These are phyloP conservation scores for Morella rubra DNA, from an alignment of 306 rosid genomes.

Conservation along the genomic window DNA sequence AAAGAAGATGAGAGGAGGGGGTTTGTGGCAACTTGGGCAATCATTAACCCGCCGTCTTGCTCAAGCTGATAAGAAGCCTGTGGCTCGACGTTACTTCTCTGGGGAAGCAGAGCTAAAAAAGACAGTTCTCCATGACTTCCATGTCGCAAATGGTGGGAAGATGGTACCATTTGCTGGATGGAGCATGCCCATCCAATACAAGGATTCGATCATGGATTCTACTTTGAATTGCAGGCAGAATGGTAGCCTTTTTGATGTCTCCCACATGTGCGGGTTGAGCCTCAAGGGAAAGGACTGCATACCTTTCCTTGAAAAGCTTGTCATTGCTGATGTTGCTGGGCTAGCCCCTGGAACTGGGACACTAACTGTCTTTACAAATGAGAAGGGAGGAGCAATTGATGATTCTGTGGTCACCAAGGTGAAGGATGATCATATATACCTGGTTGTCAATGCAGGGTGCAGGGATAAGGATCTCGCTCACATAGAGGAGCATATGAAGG, in stretches of 20 bases:
- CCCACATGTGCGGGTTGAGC: constrained; percentile 92
- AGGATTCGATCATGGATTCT: constrained; percentile 91
- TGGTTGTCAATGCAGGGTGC: constrained; percentile 95
- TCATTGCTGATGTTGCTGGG: constrained; percentile 83
- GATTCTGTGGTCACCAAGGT: constrained; percentile 94
- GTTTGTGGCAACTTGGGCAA: constrained; percentile 82
- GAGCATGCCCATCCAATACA: constrained; percentile 97
- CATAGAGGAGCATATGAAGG: constrained; percentile 90
- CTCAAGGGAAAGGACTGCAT: constrained; percentile 80
- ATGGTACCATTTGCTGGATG: constrained; percentile 98
- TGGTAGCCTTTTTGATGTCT: constrained; percentile 82
- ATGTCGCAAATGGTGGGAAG: constrained; percentile 85
- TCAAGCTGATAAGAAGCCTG: constrained; percentile 71
- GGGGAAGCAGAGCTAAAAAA: constrained; percentile 77
- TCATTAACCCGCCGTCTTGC: constrained; percentile 81
- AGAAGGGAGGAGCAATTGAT: constrained; percentile 92
- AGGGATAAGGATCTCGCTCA: constrained; percentile 94
- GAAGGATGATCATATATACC: constrained; percentile 68
- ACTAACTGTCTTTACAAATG: constrained; percentile 85
- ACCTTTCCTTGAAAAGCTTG: constrained; percentile 79
- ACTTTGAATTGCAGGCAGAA: constrained; percentile 83
- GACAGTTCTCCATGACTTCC: constrained; percentile 84
- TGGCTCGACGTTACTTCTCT: constrained; percentile 65
- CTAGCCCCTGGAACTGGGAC: constrained; percentile 81
- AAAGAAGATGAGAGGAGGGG: constrained; percentile 70